Conservation (phyloP, 1,139 yeast species). For the Diutina mesorugosa region DNA sequence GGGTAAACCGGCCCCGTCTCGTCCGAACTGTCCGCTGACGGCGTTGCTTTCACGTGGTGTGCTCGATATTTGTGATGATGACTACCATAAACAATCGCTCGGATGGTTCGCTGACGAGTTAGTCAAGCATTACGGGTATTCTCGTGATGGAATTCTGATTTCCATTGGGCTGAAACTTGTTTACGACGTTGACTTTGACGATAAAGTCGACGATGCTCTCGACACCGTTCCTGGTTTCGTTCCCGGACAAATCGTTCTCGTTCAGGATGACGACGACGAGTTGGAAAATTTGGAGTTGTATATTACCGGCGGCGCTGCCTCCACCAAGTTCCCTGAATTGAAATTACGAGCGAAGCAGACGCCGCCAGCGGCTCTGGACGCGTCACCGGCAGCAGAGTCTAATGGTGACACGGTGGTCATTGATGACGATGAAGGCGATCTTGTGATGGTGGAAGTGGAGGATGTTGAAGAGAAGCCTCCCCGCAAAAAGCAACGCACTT, state of each 20-base stretch:
- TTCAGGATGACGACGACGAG: conserved; percentile 69
- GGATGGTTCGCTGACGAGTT: conserved; percentile 33
- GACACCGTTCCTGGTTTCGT: conserved; percentile 37
- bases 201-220: conserved; percentile 42
- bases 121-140: conserved; percentile 36
- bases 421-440: background rate
- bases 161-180: conserved; percentile 49
- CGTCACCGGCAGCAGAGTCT: background rate
- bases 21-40: conserved; percentile 37
- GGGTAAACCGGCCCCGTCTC: conserved; percentile 49
- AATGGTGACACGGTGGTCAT: background rate
- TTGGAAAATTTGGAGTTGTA: conserved; percentile 62
- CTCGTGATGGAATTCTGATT: conserved; percentile 56
- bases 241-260: conserved; percentile 47
- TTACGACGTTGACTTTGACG: conserved; percentile 85
- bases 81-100: conserved; percentile 13
- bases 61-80: conserved; percentile 7
- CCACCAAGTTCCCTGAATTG: background rate
- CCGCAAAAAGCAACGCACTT: background rate
- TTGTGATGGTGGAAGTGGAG: background rate
- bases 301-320: conserved; percentile 16
- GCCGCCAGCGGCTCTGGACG: background rate
- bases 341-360: background rate
- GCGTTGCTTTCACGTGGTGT: background rate
- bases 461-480: background rate